Evolutionary conservation across 1,139 yeast genomes (phyloP).

Genomic region (Debaryomycetaceae sp.): DNA sequence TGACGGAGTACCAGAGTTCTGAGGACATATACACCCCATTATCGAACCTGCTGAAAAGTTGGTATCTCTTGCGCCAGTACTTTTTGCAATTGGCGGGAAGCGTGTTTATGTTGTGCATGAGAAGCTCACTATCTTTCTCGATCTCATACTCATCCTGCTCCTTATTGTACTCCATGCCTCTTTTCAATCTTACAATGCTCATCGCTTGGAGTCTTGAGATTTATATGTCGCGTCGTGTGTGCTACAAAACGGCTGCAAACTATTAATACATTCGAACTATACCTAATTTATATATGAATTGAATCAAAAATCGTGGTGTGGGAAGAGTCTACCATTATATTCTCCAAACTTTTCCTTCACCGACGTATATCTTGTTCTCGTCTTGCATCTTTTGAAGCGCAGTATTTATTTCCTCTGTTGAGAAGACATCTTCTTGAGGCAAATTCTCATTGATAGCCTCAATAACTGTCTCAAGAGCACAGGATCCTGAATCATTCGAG

Average conservation of each 20-base stretch:
- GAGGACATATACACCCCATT: constrained; percentile 70
- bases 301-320: neutral
- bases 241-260: neutral
- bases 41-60: constrained; percentile 57
- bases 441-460: constrained; percentile 49
- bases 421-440: constrained; percentile 60
- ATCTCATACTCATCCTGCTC: constrained; percentile 6
- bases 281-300: neutral
- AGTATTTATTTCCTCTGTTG: constrained; percentile 46
- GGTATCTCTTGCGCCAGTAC: constrained; percentile 61
- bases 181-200: neutral
- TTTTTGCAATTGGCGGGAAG: constrained; percentile 43
- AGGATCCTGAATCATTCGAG: constrained; percentile 40
- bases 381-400: constrained; percentile 52
- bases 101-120: constrained; percentile 37
- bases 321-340: constrained; percentile 22
- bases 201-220: neutral
- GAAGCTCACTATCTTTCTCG: constrained; percentile 26
- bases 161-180: neutral
- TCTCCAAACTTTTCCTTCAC: constrained; percentile 63
- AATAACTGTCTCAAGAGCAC: constrained; percentile 42
- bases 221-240: neutral
- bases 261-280: neutral
- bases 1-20: constrained; percentile 88
- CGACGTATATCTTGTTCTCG: constrained; percentile 56